These are phyloP conservation scores for Serendipita sp. DNA, from an alignment of 768 basidiomycete genomes.

Conservation along the genomic window DNA sequence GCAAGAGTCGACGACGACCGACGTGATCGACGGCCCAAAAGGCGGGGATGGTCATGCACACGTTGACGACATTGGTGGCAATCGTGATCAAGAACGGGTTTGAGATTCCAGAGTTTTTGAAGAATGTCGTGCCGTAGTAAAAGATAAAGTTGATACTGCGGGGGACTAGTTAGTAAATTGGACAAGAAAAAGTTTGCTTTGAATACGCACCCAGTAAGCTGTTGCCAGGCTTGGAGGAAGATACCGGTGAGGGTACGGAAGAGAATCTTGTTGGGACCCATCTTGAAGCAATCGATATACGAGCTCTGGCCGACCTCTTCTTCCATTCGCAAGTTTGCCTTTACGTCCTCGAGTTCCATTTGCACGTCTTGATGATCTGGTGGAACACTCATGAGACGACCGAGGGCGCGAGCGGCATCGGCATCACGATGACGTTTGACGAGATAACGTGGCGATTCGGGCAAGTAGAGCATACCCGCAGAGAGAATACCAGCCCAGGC, in stretches of 20 bases:
- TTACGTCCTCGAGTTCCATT: conserved; percentile 39
- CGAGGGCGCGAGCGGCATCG: conserved; percentile 39
- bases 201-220: conserved; percentile 38
- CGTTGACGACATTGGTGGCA: conserved; percentile 61
- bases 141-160: conserved; percentile 56
- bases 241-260: conserved; percentile 71
- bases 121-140: conserved; percentile 57
- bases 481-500: conserved; percentile 60
- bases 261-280: conserved; percentile 39
- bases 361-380: conserved; percentile 37
- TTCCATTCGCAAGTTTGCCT: conserved; percentile 48
- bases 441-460: conserved; percentile 67
- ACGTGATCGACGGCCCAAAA: conserved; percentile 69
- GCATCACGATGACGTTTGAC: conserved; percentile 50
- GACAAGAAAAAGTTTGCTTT: conserved; percentile 9
- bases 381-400: conserved; percentile 43
- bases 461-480: conserved; percentile 54
- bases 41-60: conserved; percentile 61
- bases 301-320: conserved; percentile 38
- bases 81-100: conserved; percentile 49
- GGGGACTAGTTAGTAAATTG: not conserved
- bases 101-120: conserved; percentile 37
- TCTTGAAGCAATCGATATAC: conserved; percentile 49
- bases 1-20: conserved; percentile 66
- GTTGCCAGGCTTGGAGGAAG: conserved; percentile 62